A percentile compares a stretch with the other conserved stretches of the same genome.
Conservation (phyloP, 371 early-diverging fungal genomes). For the Saksenaea oblongispora region DNA sequence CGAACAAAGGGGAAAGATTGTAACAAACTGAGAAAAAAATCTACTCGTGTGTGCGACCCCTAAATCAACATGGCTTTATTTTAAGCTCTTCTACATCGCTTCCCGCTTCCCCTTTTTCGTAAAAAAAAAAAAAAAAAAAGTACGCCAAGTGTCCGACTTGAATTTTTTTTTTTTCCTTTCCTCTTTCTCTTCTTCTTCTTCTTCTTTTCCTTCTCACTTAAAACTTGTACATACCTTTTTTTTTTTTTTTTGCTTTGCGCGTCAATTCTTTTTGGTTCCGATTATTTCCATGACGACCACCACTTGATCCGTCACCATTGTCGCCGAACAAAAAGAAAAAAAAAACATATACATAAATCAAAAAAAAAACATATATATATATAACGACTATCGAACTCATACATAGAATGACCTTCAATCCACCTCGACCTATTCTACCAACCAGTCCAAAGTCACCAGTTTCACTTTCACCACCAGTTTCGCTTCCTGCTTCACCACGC, state of each 20-base stretch:
- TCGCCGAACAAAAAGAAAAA: background rate
- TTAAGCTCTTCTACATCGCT: constrained; percentile 6
- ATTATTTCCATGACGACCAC: constrained; percentile 4
- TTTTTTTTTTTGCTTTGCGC: background rate
- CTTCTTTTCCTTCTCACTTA: constrained; percentile 5
- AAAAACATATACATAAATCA: background rate
- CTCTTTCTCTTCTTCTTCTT: background rate
- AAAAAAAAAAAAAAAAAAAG: constrained; percentile 10
- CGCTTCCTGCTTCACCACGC: constrained; percentile 19
- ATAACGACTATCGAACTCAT: constrained; percentile 4
- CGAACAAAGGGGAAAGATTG: constrained; percentile 6
- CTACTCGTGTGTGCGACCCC: constrained; percentile 10
- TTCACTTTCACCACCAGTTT: constrained; percentile 17
- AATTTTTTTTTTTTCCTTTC: constrained; percentile 10
- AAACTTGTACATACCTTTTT: constrained; percentile 15
- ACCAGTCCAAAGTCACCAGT: background rate
- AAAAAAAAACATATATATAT: background rate
- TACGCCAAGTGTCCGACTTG: background rate
- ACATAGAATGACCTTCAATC: constrained; percentile 8
- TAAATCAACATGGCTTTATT: constrained; percentile 15
- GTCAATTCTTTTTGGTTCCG: constrained; percentile 7
- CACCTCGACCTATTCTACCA: constrained; percentile 4
- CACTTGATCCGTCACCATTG: constrained; percentile 4
- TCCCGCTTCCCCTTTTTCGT: constrained; percentile 6
- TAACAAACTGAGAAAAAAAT: background rate